phyloP scores from a whole-genome alignment of 345 rosid genomes.

The Aethionema arabicum region DNA sequence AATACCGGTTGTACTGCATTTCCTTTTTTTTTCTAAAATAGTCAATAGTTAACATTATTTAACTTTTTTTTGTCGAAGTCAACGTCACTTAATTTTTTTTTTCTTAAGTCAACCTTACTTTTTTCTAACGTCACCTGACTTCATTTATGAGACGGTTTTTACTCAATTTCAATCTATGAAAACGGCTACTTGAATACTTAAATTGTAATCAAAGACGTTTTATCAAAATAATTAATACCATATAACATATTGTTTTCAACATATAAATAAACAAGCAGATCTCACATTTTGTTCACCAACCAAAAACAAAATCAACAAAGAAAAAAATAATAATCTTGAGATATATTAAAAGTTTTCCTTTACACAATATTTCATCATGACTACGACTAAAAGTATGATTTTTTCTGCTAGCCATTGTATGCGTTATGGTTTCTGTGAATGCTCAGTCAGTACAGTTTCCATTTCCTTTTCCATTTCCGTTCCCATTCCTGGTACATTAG shows the following conservation, averaged over 20 bases:
- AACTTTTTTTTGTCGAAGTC: too few species aligned
- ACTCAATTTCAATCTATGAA: not conserved
- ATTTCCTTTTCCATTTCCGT: not conserved
- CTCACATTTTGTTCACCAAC: not conserved
- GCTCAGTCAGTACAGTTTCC: conserved; percentile 18
- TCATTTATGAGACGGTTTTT: not conserved
- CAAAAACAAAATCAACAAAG: conserved; percentile 3
- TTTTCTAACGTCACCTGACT: too few species aligned
- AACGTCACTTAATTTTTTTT: too few species aligned
- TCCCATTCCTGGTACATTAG: not conserved
- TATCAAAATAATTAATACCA: conserved; percentile 1
- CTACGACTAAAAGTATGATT: not conserved
- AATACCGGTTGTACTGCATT: too few species aligned
- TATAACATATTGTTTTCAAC: not conserved
- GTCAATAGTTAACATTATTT: not conserved
- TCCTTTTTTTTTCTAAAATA: too few species aligned
- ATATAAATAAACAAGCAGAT: conserved; percentile 11
- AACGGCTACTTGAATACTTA: not conserved
- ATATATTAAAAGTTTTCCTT: too few species aligned
- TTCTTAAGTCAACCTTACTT: too few species aligned
- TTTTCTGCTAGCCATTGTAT: not conserved
- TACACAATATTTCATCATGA: not conserved
- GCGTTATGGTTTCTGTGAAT: not conserved
- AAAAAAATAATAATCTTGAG: not conserved
- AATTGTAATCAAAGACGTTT: conserved; percentile 5